Evolutionary conservation across 1,284 basidiomycete species (phyloP), one percentile per base, ranked within the genome.

Genomic region (Fistulinella cinereoalba): DNA sequence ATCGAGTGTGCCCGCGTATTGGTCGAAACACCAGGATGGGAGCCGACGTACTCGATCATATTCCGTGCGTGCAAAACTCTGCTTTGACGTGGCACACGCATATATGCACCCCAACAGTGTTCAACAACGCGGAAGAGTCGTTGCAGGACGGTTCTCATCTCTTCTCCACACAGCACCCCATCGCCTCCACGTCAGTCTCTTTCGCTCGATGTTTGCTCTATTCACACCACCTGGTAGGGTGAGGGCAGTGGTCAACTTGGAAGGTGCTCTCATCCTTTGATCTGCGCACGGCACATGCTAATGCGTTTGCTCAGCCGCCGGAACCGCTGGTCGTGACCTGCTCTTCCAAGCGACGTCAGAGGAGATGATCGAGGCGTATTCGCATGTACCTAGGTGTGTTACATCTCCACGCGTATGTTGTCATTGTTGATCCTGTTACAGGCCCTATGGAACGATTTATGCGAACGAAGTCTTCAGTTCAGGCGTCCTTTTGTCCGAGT

Each of bases 271-370:
- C 15, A 33, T 15, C 22, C 11, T 48, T 27, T 22, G 11, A 25
- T 21, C 24, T 24, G 27, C 12, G 37, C 7, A 36, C 37, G 6
- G 43, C 18, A 18, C 21, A 18, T 38, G 4, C 46, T 57, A 15
- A 60, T 41, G 31, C 16, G 11, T 21, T 22, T 19, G 33, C 8
- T 31, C 55, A 83, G 92, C 93, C 36, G 94, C 92, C 32, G 96
- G 96, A 1, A 85, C 86, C 0, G 86, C 81, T 6, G 95, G 96
- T 1, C 88, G 85, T 19, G 92, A 95, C 58, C 73, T 98, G 8
- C 77, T 98, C 12, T 99, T 99, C 76, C 96, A 99, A 71, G 96
- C 96, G 0, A 97, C 92, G 0, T 93, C 89, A 12, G 81, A 88
- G 53, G 83, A 94, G 63, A 97, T 99, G 92, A 90, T 98, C 16